A percentile compares a stretch with the other conserved stretches of the same genome.
Conservation (phyloP, 768 basidiomycete species). For the Strobilomyces confusus region DNA sequence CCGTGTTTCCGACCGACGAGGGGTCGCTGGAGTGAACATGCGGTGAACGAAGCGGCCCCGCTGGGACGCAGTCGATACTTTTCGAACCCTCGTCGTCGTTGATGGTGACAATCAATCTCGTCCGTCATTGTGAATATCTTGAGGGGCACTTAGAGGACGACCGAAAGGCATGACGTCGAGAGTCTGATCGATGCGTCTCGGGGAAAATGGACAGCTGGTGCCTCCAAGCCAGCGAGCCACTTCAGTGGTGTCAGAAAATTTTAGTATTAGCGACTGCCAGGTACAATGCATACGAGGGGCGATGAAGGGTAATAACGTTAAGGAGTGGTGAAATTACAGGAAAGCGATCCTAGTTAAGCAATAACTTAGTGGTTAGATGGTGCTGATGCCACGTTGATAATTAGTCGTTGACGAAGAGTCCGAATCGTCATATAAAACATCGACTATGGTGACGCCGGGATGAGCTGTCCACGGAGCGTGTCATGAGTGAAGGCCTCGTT, state of each 20-base stretch:
- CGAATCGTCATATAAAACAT: background rate
- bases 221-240: too few relatives aligned
- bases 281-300: background rate
- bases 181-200: too few relatives aligned
- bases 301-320: background rate
- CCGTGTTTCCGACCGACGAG: conserved; percentile 7
- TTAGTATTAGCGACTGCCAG: too few relatives aligned
- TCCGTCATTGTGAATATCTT: too few relatives aligned
- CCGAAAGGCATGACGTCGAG: too few relatives aligned
- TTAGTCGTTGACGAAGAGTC: background rate
- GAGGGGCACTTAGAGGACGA: too few relatives aligned
- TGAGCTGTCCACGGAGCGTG: conserved; percentile 19
- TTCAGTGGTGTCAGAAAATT: too few relatives aligned
- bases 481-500: conserved; percentile 37
- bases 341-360: background rate
- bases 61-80: too few relatives aligned
- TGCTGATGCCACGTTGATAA: background rate
- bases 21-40: background rate
- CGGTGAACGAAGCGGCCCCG: background rate
- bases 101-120: too few relatives aligned
- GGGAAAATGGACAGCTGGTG: too few relatives aligned
- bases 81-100: too few relatives aligned
- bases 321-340: background rate
- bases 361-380: background rate
- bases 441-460: background rate